Conservation (phyloP, 192 early-diverging fungal genomes). For the Linnemannia hyalina region DNA sequence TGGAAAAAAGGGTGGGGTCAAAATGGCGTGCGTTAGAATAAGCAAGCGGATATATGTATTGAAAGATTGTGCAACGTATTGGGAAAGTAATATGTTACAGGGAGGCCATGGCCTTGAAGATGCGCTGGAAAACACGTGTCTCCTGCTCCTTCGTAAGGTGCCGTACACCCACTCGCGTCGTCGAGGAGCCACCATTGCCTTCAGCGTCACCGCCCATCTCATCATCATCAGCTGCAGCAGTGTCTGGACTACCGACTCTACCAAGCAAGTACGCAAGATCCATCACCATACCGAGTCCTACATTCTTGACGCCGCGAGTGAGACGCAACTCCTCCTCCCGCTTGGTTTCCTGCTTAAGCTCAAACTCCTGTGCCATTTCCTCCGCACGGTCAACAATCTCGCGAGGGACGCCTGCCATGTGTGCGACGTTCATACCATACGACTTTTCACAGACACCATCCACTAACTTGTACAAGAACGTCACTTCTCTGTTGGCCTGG, state of each 20-base stretch:
- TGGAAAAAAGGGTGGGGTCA: not conserved
- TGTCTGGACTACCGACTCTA: not conserved
- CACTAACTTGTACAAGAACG: constrained; percentile 93
- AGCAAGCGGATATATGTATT: not conserved
- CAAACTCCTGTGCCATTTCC: constrained; percentile 80
- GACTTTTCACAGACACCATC: constrained; percentile 91
- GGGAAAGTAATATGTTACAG: constrained; percentile 11
- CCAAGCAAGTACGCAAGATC: constrained; percentile 43
- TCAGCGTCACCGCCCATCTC: constrained; percentile 3
- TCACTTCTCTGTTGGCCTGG: constrained; percentile 86
- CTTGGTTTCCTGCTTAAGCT: constrained; percentile 59
- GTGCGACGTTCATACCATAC: constrained; percentile 98
- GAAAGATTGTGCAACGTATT: not conserved
- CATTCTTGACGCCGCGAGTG: constrained; percentile 25
- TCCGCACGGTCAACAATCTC: constrained; percentile 80
- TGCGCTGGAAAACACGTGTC: constrained; percentile 30
- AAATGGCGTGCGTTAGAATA: too few relatives aligned
- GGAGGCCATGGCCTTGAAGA: constrained; percentile 32
- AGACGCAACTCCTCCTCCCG: constrained; percentile 26
- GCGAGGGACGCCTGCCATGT: constrained; percentile 93
- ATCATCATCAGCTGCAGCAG: not conserved
- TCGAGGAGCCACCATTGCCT: not conserved
- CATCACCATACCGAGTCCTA: constrained; percentile 51
- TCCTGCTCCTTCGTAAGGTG: constrained; percentile 33
- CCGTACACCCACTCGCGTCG: not conserved